Evolutionary conservation across 176 grass and related monocot genomes (phyloP), one percentile per base, ranked within the genome.

Genomic region (Guadua angustifolia): DNA sequence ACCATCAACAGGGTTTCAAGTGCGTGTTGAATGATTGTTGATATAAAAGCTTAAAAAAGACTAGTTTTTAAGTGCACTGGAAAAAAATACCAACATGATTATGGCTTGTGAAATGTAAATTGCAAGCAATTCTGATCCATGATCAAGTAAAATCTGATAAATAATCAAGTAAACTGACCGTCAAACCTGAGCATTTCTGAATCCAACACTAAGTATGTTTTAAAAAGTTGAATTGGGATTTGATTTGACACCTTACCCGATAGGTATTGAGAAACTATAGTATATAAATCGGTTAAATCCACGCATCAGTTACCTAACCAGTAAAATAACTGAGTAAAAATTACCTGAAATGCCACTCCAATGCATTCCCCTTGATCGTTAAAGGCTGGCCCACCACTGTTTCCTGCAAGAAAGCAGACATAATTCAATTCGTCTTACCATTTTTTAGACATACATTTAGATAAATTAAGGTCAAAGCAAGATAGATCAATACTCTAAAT

Each of bases 291-390:
- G 29, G 29, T 29, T 29, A 56, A 62, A 52, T 83, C 60, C 15
- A 47, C 50, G 17, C 17, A 26, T 29, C 29, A 63, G 36, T 6
- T 83, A 68, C 13, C 19, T 5, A 78, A 75, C 40, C 40, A 87
- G 3, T 55, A 74, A 51, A 52, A 43, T 77, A 80, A 88, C 45
- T 33, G 16, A 73, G 67, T 60, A 79, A 89, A 93, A 85, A 52
- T 1, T 87, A 99, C 97, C 97, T 99, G 97, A 92, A 99, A 99
- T 85, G 97, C 97, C 50, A 99, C 89, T 69, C 97, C 93, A 77
- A 99, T 99, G 89, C 97, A 99, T 79, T 95, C 93, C 70, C 97
- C 97, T 86, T 90, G 89, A 33, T 99, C 93, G 84, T 99, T 99
- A 88, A 99, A 99, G 71, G 91, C 97, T 73, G 97, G 97, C 17